Evolutionary conservation across 1,284 basidiomycete species (phyloP).

Genomic region (Sanghuangporus sanghuang): DNA sequence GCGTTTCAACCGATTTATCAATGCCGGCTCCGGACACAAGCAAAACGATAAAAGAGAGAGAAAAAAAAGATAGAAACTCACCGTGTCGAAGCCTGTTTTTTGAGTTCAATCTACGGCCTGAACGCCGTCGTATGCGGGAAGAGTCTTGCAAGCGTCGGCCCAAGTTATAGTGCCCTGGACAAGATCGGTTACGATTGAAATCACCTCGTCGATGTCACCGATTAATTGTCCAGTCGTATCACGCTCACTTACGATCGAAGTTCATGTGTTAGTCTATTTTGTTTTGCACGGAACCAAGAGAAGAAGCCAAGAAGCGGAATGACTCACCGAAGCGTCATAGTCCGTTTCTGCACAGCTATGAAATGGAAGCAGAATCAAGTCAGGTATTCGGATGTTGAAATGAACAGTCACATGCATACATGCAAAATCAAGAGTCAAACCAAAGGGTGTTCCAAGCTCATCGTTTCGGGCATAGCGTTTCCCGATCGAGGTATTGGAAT

Average conservation of each 20-base stretch:
- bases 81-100: neutral
- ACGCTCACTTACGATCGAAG: conserved; percentile 62
- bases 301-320: conserved; percentile 11
- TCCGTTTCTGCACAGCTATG: conserved; percentile 77
- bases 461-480: conserved; percentile 98
- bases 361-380: neutral
- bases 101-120: conserved; percentile 66
- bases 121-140: conserved; percentile 85
- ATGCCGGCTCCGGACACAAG: neutral
- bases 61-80: neutral
- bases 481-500: conserved; percentile 93
- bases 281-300: neutral
- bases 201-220: conserved; percentile 88
- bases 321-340: conserved; percentile 81
- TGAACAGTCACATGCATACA: conserved; percentile 53
- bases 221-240: conserved; percentile 94
- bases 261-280: neutral
- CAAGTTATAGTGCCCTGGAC: conserved; percentile 74
- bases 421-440: conserved; percentile 95
- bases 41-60: neutral
- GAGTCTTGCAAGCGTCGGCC: conserved; percentile 66
- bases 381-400: neutral
- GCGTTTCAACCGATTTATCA: neutral
- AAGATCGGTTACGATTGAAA: conserved; percentile 73
- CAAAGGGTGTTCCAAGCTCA: conserved; percentile 96